These are phyloP conservation scores for Amborella trichopoda DNA, from an alignment of 164 flowering plant genomes.

Conservation along the genomic window DNA sequence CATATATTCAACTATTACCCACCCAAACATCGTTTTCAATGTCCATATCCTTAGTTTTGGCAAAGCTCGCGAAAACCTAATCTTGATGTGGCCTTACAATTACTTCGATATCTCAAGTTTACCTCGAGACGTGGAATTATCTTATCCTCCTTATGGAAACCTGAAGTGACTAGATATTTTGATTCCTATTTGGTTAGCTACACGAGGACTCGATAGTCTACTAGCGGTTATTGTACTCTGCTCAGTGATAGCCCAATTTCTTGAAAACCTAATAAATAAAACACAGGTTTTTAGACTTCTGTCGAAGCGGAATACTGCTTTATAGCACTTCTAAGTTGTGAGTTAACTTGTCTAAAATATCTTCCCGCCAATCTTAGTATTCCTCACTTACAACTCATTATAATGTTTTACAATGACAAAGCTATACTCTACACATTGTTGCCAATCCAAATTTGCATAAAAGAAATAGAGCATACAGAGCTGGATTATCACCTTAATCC, in stretches of 20 bases:
- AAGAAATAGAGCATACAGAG: not conserved
- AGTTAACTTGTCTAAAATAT: not conserved
- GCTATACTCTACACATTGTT: not conserved
- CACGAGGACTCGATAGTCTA: not conserved
- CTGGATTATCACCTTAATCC: not conserved
- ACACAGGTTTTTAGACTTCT: not conserved
- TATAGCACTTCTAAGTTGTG: not conserved
- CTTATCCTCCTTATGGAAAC: not conserved
- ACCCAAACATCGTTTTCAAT: not conserved
- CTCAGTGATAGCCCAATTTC: not conserved
- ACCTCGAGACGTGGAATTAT: not conserved
- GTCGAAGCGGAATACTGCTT: not conserved
- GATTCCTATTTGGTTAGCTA: conserved; percentile 1
- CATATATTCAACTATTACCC: not conserved
- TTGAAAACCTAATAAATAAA: not conserved
- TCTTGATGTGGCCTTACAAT: not conserved
- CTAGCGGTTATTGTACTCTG: not conserved
- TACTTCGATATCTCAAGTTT: not conserved
- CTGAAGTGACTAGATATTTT: conserved; percentile 12
- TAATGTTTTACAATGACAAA: not conserved
- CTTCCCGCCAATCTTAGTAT: not conserved
- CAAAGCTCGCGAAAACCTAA: not conserved
- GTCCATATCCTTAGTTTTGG: not conserved
- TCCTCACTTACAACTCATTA: not conserved
- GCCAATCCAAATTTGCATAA: not conserved